These are phyloP conservation scores for Dryas alaskensis DNA, from an alignment of 306 rosid genomes.

Conservation along the genomic window DNA sequence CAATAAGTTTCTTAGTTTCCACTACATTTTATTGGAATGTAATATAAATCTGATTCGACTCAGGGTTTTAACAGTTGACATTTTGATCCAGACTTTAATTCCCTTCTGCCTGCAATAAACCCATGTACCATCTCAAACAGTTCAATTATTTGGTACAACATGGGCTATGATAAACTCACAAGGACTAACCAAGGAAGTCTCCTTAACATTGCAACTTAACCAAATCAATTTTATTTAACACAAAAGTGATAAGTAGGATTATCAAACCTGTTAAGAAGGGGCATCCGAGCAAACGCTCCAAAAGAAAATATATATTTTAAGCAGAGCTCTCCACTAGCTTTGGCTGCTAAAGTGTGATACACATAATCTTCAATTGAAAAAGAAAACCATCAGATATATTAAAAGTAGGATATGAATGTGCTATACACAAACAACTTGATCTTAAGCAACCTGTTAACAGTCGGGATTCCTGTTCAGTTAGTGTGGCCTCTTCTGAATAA, in stretches of 20 bases:
- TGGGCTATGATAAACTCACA: too few relatives aligned
- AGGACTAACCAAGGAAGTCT: too few relatives aligned
- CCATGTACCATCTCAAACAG: too few relatives aligned
- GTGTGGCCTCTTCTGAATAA: slow-evolving; percentile 53
- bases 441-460: slow-evolving; percentile 65
- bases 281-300: slow-evolving; percentile 83
- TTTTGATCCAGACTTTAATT: too few relatives aligned
- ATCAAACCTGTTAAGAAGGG: slow-evolving; percentile 80
- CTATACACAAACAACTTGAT: slow-evolving; percentile 19
- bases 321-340: slow-evolving; percentile 96
- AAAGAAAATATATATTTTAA: slow-evolving; percentile 77
- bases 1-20: too few relatives aligned
- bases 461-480: slow-evolving; percentile 65
- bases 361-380: slow-evolving; percentile 62
- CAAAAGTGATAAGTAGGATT: not conserved
- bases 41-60: too few relatives aligned
- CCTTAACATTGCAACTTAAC: too few relatives aligned
- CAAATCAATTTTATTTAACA: too few relatives aligned
- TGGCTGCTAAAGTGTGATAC: slow-evolving; percentile 91
- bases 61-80: too few relatives aligned
- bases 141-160: too few relatives aligned
- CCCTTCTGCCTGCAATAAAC: too few relatives aligned
- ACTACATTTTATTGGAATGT: too few relatives aligned
- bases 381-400: slow-evolving; percentile 31
- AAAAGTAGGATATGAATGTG: slow-evolving; percentile 5